Evolutionary conservation across 2,329 filamentous ascomycete species (phyloP).

Genomic region (Penicillium sp.): DNA sequence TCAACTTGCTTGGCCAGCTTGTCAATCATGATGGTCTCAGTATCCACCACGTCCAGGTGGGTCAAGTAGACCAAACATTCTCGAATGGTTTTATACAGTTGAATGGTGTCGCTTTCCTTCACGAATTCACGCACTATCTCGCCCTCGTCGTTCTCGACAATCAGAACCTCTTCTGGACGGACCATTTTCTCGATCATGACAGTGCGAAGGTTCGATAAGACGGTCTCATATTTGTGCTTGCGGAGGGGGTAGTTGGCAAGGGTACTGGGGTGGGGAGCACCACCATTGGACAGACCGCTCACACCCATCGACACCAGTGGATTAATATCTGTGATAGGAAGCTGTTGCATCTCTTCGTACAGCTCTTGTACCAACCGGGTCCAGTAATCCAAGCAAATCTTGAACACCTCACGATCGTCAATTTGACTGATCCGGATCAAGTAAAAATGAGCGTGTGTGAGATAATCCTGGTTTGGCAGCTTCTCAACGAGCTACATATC

Average conservation of each 20-base stretch:
- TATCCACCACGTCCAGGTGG: constrained; percentile 94
- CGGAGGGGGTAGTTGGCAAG: constrained; percentile 87
- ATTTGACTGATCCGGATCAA: constrained; percentile 98
- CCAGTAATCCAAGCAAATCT: constrained; percentile 99
- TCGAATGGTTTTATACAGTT: constrained; percentile 97
- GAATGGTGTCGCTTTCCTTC: constrained; percentile 98
- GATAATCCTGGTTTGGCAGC: constrained; percentile 88
- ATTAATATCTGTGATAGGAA: constrained; percentile 90
- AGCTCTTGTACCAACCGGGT: constrained; percentile 96
- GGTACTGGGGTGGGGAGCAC: constrained; percentile 79
- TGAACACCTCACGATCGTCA: constrained; percentile 98
- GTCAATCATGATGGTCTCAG: constrained; percentile 98
- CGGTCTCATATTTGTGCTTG: constrained; percentile 96
- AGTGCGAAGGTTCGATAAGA: constrained; percentile 86
- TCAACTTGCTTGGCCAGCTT: constrained; percentile 95
- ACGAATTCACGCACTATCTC: constrained; percentile 99
- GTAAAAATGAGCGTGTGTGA: constrained; percentile 96
- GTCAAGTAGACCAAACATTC: constrained; percentile 97
- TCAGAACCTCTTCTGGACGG: constrained; percentile 91
- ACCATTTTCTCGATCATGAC: constrained; percentile 99
- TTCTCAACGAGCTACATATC: constrained; percentile 77
- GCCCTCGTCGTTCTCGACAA: constrained; percentile 99
- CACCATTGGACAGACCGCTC: constrained; percentile 68
- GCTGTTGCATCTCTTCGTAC: constrained; percentile 97
- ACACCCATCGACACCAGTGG: constrained; percentile 78